These are phyloP conservation scores for Oenanthe sinensis DNA, from an alignment of 129 eudicot genomes.

Conservation along the genomic window DNA sequence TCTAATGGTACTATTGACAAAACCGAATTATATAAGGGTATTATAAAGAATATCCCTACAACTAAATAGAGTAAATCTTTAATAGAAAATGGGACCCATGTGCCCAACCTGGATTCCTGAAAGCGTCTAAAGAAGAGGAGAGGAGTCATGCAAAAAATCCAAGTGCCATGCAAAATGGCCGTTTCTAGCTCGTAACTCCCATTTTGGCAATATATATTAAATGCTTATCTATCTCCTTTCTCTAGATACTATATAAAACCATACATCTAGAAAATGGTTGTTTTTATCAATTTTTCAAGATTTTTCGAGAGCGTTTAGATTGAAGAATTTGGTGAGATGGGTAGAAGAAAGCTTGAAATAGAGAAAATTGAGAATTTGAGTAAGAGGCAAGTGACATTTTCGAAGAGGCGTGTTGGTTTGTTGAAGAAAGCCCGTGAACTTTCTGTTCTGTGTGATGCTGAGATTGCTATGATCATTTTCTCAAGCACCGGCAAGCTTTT, in stretches of 20 bases:
- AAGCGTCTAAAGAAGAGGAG: background rate
- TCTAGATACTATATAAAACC: background rate
- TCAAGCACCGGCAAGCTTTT: background rate
- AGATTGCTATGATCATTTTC: background rate
- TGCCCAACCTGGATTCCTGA: background rate
- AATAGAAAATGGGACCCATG: background rate
- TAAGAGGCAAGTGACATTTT: background rate
- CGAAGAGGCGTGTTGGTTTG: background rate
- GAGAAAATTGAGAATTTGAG: background rate
- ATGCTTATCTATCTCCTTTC: background rate
- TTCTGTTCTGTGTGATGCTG: background rate
- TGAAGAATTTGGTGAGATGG: background rate
- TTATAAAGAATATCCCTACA: too few species aligned
- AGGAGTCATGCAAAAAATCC: background rate
- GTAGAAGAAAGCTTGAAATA: background rate
- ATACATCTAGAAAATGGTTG: background rate
- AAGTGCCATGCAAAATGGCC: background rate
- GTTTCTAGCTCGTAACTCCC: background rate
- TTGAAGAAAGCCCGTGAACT: background rate
- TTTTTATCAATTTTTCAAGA: too few species aligned
- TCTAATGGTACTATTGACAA: too few species aligned
- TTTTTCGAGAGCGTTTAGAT: too few species aligned
- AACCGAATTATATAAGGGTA: too few species aligned
- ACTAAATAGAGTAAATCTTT: too few species aligned
- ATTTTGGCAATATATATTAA: background rate